phyloP scores from a whole-genome alignment of 1,284 basidiomycete genomes.

The Trametes pubescens region DNA sequence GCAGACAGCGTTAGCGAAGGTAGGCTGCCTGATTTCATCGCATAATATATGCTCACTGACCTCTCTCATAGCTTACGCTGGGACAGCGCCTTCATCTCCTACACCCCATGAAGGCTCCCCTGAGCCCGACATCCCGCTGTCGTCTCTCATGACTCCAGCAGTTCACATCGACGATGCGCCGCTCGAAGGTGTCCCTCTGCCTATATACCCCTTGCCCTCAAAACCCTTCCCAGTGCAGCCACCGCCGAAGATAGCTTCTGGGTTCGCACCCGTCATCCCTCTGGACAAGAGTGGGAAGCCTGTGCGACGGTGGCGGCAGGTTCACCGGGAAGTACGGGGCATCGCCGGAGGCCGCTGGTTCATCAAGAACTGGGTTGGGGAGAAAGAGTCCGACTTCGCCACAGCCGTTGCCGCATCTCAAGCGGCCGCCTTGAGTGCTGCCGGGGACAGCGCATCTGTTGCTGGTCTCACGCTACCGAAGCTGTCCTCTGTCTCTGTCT shows the following conservation, averaged over 20 bases:
- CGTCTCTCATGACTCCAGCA: slow-evolving; percentile 33
- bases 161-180: slow-evolving; percentile 52
- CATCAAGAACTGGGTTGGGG: slow-evolving; percentile 77
- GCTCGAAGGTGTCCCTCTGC: slow-evolving; percentile 66
- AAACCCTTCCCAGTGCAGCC: slow-evolving; percentile 83
- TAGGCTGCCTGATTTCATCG: slow-evolving; percentile 6
- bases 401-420: slow-evolving; percentile 40
- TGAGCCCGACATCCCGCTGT: slow-evolving; percentile 38
- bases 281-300: slow-evolving; percentile 68
- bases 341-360: slow-evolving; percentile 85
- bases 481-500: slow-evolving; percentile 29
- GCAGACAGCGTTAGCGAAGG: slow-evolving; percentile 55
- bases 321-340: slow-evolving; percentile 77
- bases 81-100: slow-evolving; percentile 31
- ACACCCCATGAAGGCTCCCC: slow-evolving; percentile 29
- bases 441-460: slow-evolving; percentile 24
- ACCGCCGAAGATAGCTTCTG: slow-evolving; percentile 74
- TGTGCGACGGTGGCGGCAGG: slow-evolving; percentile 73
- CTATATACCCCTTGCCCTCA: slow-evolving; percentile 76
- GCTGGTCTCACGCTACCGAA: slow-evolving; percentile 32
- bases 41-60: slow-evolving; percentile 22
- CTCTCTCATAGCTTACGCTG: slow-evolving; percentile 23
- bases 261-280: slow-evolving; percentile 69
- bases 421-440: slow-evolving; percentile 28
- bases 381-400: slow-evolving; percentile 73